Evolutionary conservation across 106 monocot species (phyloP), one percentile per base, ranked within the genome.

Genomic region (Gastrodia elata): DNA sequence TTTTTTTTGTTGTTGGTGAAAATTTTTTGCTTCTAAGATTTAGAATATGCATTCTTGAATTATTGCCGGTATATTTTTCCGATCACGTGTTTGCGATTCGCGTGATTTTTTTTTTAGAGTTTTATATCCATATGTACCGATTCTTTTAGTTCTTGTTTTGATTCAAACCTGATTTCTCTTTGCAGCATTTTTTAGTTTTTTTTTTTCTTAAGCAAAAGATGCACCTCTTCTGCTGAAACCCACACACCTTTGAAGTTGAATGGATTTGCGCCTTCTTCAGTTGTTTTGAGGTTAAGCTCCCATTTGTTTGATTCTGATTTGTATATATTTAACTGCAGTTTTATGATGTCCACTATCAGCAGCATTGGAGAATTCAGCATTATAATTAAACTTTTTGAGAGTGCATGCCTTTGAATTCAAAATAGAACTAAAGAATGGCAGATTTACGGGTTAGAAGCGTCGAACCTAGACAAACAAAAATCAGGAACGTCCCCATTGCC

Each of bases 401-500:
- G 0, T 36, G 65, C 30, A 14, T 30, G 61, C 8, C 15, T 67
- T 73, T 48, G 25, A 6, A 39, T 42, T 72, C 25, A 76, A 38
- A 15, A 44, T 52, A 73, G 46, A n/a, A 41, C 44, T 27, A 16
- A 27, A 28, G 75, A 59, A 87, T 87, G 87, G 68, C 78, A 64
- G 87, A 87, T 58, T 83, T 87, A 65, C 87, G 77, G 39, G 81
- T 90, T 75, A 79, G 82, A 71, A 84, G 77, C 76, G 69, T 73
- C 22, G 82, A 88, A 75, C n/a, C 82, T 38, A 84, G 86, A 8
- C 82, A 86, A 44, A 78, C 96, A 5, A 92, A 79, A 77, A 86
- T 97, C 67, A 82, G 90, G 68, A 97, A 84, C 78, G 96, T 97
- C 38, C 96, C 96, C 40, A 96, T 96, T 80, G 96, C 92, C 25